Evolutionary conservation across 1,139 yeast genomes (phyloP).

Genomic region (Sugiyamaella castrensis): DNA sequence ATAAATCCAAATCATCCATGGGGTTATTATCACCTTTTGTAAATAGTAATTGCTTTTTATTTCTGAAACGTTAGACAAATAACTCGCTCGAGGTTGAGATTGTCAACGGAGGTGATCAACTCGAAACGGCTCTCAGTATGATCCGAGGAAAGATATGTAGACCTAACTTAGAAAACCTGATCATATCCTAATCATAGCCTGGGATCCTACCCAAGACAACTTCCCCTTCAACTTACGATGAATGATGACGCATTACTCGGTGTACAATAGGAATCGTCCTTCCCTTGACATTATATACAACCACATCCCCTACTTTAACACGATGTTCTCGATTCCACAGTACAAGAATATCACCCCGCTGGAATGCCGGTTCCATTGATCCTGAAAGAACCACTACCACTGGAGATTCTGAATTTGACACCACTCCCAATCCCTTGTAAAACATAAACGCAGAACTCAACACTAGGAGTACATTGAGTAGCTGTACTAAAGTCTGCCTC

Average conservation of each 20-base stretch:
- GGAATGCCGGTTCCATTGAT: constrained; percentile 99
- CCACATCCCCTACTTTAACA: constrained; percentile 87
- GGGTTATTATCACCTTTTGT: constrained; percentile 98
- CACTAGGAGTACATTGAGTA: constrained; percentile 70
- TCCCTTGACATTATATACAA: constrained; percentile 84
- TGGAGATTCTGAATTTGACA: constrained; percentile 86
- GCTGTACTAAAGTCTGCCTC: constrained; percentile 46
- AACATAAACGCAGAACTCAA: constrained; percentile 87
- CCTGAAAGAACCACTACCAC: constrained; percentile 96
- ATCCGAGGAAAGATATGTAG: no score
- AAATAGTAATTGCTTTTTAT: constrained; percentile 63
- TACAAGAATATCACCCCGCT: constrained; percentile 90
- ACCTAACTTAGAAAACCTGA: no score
- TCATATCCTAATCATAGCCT: no score
- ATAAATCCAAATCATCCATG: constrained; percentile 82
- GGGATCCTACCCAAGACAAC: no score
- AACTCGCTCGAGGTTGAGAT: no score
- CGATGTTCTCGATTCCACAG: constrained; percentile 77
- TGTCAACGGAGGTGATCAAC: no score
- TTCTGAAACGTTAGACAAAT: constrained; percentile 23
- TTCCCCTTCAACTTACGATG: constrained; percentile 31
- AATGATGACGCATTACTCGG: constrained; percentile 82
- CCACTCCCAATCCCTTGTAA: constrained; percentile 79
- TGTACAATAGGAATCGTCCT: constrained; percentile 93
- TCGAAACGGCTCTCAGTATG: no score